Base-by-base conservation (phyloP, 306 rosid genomes). In the Vachellia pachyceras region DNA sequence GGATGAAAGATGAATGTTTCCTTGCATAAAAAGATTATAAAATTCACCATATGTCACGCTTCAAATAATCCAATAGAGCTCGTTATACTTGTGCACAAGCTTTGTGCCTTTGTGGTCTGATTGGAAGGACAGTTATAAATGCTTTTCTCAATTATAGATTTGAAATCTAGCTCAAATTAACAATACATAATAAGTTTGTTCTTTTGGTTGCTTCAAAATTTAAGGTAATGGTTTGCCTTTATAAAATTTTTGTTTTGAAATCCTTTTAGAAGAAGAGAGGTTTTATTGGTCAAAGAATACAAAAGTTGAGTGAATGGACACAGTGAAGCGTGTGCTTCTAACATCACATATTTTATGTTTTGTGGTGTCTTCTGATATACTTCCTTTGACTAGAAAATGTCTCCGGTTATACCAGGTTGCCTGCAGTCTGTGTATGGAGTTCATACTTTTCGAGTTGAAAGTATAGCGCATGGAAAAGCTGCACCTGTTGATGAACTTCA, bases 361-460 rank as follows among this genome's bases (percentile, higher is more conserved):
- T 55, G 42, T 69, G 54, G 54, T 23, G n/a, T 71, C 76, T 67
- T n/a, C 44, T 7, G 29, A 50, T 64, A 6, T 45, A 14, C 64
- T 77, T 60, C 72, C 42, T 39, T 57, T 73, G 45, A 73, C 52
- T 73, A 20, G 42, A 49, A 57, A 42, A 58, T 58, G 44, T 33
- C 45, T 42, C 23, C 85, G 70, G 77, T 55, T 55, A 72, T 68
- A 55, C 63, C 79, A 95, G 99, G 99, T 83, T 95, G 97, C 78
- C 86, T 93, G 84, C 99, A 95, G 84, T 90, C 95, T 75, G 80
- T 73, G 71, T 91, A 90, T 82, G 97, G 97, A 77, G 81, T 95
- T 73, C 94, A 92, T 75, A 95, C 99, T 77, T 87, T 93, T 77
- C 82, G 99, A 86, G 64, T 95, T 87, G 97, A 92, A 87, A 93